phyloP scores from a whole-genome alignment of 2,329 filamentous ascomycete genomes.

The Gnomoniopsis smithogilvyi region DNA sequence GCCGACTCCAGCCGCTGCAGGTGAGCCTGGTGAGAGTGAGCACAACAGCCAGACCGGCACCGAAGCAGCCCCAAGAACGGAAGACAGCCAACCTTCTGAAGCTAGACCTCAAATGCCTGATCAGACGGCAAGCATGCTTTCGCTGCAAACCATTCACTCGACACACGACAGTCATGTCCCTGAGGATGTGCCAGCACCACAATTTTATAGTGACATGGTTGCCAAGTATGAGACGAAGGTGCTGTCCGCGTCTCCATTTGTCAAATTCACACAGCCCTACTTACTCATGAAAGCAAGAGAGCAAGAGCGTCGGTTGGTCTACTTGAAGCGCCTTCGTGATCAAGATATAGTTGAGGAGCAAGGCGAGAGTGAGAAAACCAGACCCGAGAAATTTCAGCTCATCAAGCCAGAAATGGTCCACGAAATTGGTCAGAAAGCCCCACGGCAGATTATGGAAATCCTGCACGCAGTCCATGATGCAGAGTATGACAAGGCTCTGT shows the following conservation, averaged over 20 bases:
- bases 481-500: constrained; percentile 91
- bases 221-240: constrained; percentile 91
- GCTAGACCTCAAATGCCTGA: constrained; percentile 17
- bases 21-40: constrained; percentile 19
- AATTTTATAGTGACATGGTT: constrained; percentile 93
- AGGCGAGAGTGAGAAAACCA: constrained; percentile 57
- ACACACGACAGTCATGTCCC: constrained; percentile 56
- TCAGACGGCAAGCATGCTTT: constrained; percentile 28
- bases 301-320: constrained; percentile 79
- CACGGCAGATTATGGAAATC: constrained; percentile 86
- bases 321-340: constrained; percentile 79
- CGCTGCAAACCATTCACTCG: constrained; percentile 38
- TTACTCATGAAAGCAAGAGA: constrained; percentile 88
- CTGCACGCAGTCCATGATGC: constrained; percentile 93
- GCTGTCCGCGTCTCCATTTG: constrained; percentile 91
- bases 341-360: constrained; percentile 62
- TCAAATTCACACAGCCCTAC: constrained; percentile 92
- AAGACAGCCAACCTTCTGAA: constrained; percentile 21
- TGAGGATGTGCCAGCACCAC: constrained; percentile 80
- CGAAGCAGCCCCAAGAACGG: constrained; percentile 11
- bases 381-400: constrained; percentile 75
- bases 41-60: constrained; percentile 23
- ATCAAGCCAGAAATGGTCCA: constrained; percentile 97
- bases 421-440: constrained; percentile 72
- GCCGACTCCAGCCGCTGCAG: not conserved